Evolutionary conservation across 1,284 basidiomycete genomes (phyloP).

Genomic region (Moesziomyces antarcticus): DNA sequence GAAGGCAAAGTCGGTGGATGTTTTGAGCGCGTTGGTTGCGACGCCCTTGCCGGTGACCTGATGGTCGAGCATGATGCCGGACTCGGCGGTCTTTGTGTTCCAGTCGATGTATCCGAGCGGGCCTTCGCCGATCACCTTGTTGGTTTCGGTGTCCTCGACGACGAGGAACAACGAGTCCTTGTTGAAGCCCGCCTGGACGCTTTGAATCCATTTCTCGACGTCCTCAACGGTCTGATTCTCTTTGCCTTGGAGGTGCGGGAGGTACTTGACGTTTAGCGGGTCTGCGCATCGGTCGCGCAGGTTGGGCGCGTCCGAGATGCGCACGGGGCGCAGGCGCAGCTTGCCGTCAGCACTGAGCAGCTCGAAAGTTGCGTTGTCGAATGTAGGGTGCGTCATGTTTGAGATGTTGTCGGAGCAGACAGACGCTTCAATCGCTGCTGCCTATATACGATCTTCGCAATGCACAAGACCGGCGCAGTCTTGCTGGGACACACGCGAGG

Average conservation of each 20-base stretch:
- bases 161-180: conserved; percentile 37
- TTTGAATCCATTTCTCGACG: conserved; percentile 23
- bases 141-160: conserved; percentile 8
- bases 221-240: conserved; percentile 23
- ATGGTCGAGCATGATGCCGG: conserved; percentile 32
- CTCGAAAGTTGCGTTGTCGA: conserved; percentile 18
- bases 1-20: conserved; percentile 35
- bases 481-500: too few species aligned
- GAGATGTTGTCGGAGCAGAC: background rate
- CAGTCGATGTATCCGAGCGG: conserved; percentile 31
- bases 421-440: background rate
- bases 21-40: conserved; percentile 22
- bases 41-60: conserved; percentile 11
- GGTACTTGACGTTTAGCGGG: conserved; percentile 18
- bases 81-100: conserved; percentile 13
- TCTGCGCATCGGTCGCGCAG: conserved; percentile 32
- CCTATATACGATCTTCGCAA: background rate
- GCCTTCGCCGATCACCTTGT: conserved; percentile 27
- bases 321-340: conserved; percentile 14
- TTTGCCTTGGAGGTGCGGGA: conserved; percentile 34
- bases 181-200: conserved; percentile 28
- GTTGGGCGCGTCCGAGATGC: conserved; percentile 27
- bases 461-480: background rate
- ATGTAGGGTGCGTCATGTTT: conserved; percentile 26
- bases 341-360: conserved; percentile 2